These are phyloP conservation scores for Aspergillus novofumigatus DNA, from an alignment of 2,329 filamentous ascomycete genomes.

Conservation along the genomic window DNA sequence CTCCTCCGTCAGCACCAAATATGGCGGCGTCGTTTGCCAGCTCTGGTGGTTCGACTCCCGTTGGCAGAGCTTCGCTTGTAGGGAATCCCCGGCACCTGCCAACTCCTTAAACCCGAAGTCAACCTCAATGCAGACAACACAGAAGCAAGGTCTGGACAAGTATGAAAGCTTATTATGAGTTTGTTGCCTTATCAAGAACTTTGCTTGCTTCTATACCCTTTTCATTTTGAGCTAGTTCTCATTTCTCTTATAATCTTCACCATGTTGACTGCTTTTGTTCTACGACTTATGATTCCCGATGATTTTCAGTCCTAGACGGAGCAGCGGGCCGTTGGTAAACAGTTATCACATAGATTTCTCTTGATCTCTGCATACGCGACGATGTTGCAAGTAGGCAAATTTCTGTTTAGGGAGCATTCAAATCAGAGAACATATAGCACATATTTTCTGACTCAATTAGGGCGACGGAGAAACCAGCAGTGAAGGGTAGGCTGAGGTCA, in stretches of 20 bases:
- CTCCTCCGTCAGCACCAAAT: conserved; percentile 30
- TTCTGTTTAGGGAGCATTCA: not conserved
- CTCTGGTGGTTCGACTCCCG: conserved; percentile 16
- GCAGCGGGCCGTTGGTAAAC: not conserved
- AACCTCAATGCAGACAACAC: conserved; percentile 21
- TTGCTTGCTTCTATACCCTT: conserved; percentile 3
- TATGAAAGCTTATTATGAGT: conserved; percentile 53
- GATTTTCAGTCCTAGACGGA: not conserved
- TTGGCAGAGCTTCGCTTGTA: conserved; percentile 14
- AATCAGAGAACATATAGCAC: not conserved
- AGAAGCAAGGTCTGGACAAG: conserved; percentile 48
- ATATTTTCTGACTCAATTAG: not conserved
- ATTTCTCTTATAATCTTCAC: not conserved
- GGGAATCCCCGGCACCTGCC: conserved; percentile 9
- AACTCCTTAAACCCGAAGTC: conserved; percentile 19
- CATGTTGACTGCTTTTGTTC: not conserved
- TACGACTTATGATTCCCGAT: conserved; percentile 7
- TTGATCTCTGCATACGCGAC: not conserved
- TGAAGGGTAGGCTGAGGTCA: not conserved
- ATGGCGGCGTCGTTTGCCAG: conserved; percentile 12
- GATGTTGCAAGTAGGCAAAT: not conserved
- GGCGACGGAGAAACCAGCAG: not conserved
- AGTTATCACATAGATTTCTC: not conserved
- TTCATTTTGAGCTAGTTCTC: conserved; percentile 3
- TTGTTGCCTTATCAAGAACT: not conserved